Evolutionary conservation across 2,329 filamentous ascomycete genomes (phyloP).

Genomic region (Aspergillus phoenicis): DNA sequence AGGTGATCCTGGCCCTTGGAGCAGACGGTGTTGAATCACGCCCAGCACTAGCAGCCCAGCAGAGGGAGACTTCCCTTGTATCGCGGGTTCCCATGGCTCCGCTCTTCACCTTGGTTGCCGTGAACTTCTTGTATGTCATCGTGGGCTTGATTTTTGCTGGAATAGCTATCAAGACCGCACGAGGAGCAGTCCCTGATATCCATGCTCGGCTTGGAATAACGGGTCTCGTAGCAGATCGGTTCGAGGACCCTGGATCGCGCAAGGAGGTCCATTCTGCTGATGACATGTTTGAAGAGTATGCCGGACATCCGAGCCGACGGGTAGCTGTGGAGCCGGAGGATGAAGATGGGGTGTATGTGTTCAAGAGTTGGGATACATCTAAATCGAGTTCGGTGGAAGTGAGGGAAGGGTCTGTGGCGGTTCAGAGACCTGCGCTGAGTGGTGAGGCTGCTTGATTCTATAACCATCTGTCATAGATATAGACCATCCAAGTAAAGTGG

Average conservation of each 20-base stretch:
- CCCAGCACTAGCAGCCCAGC: neutral
- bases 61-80: neutral
- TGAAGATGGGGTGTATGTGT: neutral
- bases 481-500: too few species aligned
- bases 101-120: slow-evolving; percentile 1
- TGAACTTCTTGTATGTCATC: slow-evolving; percentile 3
- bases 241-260: neutral
- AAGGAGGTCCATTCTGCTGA: neutral
- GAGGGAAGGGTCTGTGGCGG: neutral
- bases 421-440: neutral
- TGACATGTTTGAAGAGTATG: slow-evolving; percentile 4
- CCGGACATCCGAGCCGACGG: neutral
- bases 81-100: neutral
- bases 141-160: neutral
- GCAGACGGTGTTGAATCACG: neutral
- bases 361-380: neutral
- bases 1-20: neutral
- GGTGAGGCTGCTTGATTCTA: too few species aligned
- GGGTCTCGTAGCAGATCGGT: slow-evolving; percentile 2
- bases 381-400: neutral
- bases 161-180: neutral
- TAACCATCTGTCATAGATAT: too few species aligned
- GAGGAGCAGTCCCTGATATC: neutral
- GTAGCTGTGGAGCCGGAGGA: neutral
- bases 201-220: slow-evolving; percentile 4